Base-by-base conservation (phyloP, 2,329 filamentous ascomycete species). In the Fusarium sp. region DNA sequence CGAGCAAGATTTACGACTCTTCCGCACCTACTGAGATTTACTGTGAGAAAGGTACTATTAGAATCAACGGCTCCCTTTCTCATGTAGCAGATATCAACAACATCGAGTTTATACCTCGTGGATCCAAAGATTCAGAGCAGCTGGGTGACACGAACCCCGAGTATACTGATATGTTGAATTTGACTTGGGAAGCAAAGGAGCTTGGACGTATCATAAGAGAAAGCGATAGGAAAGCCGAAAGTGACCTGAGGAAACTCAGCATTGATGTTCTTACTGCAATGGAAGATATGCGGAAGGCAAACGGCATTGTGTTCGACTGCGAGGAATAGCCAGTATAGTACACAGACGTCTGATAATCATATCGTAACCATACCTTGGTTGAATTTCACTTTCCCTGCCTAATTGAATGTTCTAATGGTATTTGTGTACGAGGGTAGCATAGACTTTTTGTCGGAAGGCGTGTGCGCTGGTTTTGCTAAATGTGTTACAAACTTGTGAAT, bases 11-110 rank as follows among this genome's bases (percentile, higher is more conserved):
- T 3, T 71, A 71, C 17, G 58, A 53, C 4, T 71, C 68, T 1
- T 33, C 44, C n/a, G 68, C 68, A 2, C 68, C 68, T 1, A 71
- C 64, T 1, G 68, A 71, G 28, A 71, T 71, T 11, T 71, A 63
- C 22, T 71, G 60, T 10, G 68, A 71, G 43, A 71, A 69, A 24
- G 68, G 68, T 2, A 71, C 68, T 36, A 69, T 71, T 11, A 57
- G 40, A 5, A 54, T 71, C 7, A 51, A 56, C 1, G 68, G 68
- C 1, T 43, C 42, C 3, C 66, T 60, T 43, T 63, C 60, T 0
- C 64, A 71, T 1, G 68, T 63, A 13, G 71, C 68, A 4, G 68
- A 71, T 6, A 57, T 71, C 4, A 63, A 60, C 15, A 59, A 46
- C 1, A 22, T 71, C 4, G 31, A 69, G 48, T 69, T 69, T 8